phyloP scores from a whole-genome alignment of 371 early-diverging fungal species.

The Mortierella sp. region DNA sequence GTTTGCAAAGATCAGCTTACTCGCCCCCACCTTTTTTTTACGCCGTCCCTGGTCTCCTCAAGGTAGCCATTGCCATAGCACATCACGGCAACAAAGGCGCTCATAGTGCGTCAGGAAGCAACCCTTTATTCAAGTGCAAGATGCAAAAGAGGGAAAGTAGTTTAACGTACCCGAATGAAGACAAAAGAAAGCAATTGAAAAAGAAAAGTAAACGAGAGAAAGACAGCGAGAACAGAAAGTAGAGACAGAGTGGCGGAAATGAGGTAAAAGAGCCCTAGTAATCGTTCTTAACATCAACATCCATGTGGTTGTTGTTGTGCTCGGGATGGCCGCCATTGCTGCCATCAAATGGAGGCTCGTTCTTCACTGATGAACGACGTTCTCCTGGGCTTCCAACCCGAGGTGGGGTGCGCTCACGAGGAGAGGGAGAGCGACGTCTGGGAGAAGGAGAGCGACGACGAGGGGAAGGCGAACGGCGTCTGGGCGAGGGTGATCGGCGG shows the following conservation, averaged over 20 bases:
- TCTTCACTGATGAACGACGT: slow-evolving; percentile 4
- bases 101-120: background rate
- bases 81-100: background rate
- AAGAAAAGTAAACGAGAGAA: background rate
- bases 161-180: background rate
- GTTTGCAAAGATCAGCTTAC: too few relatives aligned
- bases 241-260: background rate
- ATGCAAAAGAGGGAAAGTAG: background rate
- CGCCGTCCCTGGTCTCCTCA: too few relatives aligned
- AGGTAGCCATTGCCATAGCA: too few relatives aligned
- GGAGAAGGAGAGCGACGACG: slow-evolving; percentile 21
- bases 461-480: slow-evolving; percentile 22
- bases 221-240: background rate
- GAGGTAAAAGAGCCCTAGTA: background rate
- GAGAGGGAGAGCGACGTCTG: slow-evolving; percentile 10
- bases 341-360: background rate
- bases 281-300: slow-evolving; percentile 1
- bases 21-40: too few relatives aligned
- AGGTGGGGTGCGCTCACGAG: background rate
- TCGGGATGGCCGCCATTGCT: slow-evolving; percentile 1
- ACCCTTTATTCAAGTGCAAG: background rate
- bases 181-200: background rate
- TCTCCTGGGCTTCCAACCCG: slow-evolving; percentile 1
- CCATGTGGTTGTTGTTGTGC: background rate
- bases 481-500: slow-evolving; percentile 24